Conservation (phyloP, 495 filamentous ascomycete genomes). For the Xylaria acuta region DNA sequence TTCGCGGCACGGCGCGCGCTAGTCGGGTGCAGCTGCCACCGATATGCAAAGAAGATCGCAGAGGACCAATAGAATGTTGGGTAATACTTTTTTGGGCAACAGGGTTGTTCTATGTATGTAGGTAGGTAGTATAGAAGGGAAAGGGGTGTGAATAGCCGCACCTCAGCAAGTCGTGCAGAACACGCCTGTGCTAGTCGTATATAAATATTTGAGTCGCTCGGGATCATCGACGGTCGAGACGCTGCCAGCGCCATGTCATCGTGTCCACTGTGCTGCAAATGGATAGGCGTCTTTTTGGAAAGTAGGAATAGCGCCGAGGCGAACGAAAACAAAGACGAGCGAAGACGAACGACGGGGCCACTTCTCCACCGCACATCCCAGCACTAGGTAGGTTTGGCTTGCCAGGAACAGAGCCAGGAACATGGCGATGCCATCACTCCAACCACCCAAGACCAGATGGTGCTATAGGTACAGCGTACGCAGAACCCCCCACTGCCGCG, state of each 20-base stretch:
- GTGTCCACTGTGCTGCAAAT: constrained; percentile 25
- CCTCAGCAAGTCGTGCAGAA: background rate
- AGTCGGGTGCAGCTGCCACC: background rate
- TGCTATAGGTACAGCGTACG: background rate
- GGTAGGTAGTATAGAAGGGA: background rate
- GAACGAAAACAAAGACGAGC: constrained; percentile 5
- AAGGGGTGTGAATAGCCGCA: too few species aligned
- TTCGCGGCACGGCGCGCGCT: background rate
- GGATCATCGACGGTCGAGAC: constrained; percentile 9
- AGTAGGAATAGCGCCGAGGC: constrained; percentile 13
- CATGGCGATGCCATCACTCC: background rate
- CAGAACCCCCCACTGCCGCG: background rate
- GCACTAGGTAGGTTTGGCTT: background rate
- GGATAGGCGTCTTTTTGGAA: constrained; percentile 7
- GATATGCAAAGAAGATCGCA: background rate
- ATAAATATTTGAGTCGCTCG: background rate
- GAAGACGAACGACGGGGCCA: background rate
- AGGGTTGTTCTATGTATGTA: background rate
- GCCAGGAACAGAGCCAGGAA: constrained; percentile 2
- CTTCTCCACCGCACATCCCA: constrained; percentile 15
- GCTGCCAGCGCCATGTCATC: background rate
- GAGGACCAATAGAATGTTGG: background rate
- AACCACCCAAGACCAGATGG: background rate
- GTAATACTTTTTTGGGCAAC: background rate
- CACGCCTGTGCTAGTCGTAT: background rate